These are phyloP conservation scores for Mucor racemosus DNA, from an alignment of 371 early-diverging fungal genomes.

Conservation along the genomic window DNA sequence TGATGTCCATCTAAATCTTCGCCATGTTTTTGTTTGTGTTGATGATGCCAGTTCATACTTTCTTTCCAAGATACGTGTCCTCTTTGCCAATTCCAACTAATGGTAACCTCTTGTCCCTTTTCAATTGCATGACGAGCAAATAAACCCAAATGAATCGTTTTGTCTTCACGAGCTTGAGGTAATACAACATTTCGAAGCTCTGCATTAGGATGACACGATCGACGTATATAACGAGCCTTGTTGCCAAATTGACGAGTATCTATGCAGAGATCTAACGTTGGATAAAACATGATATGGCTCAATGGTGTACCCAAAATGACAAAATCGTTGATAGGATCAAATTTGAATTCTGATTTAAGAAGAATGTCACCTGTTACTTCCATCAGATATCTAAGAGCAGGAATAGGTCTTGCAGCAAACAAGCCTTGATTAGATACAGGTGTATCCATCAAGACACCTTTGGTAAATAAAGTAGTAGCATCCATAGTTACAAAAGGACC, in stretches of 20 bases:
- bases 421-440: slow-evolving; percentile 51
- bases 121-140: slow-evolving; percentile 67
- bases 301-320: slow-evolving; percentile 62
- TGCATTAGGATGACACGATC: slow-evolving; percentile 76
- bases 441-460: slow-evolving; percentile 23
- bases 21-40: slow-evolving; percentile 13
- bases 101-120: slow-evolving; percentile 73
- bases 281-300: slow-evolving; percentile 76
- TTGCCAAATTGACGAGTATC: slow-evolving; percentile 76
- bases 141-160: slow-evolving; percentile 66
- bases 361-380: slow-evolving; percentile 79
- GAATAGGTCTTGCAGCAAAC: slow-evolving; percentile 66
- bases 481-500: slow-evolving; percentile 31
- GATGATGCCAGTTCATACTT: slow-evolving; percentile 28
- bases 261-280: slow-evolving; percentile 67
- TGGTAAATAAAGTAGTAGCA: slow-evolving; percentile 7
- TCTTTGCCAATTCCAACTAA: slow-evolving; percentile 66
- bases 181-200: slow-evolving; percentile 67
- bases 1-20: slow-evolving; percentile 16
- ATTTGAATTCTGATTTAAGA: slow-evolving; percentile 66
- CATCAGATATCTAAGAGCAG: slow-evolving; percentile 61
- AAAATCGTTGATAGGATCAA: slow-evolving; percentile 67
- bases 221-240: slow-evolving; percentile 71
- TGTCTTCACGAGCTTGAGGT: slow-evolving; percentile 50
- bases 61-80: slow-evolving; percentile 42